Base-by-base conservation (phyloP, 2,329 filamentous ascomycete species). In the Fusarium sp. region DNA sequence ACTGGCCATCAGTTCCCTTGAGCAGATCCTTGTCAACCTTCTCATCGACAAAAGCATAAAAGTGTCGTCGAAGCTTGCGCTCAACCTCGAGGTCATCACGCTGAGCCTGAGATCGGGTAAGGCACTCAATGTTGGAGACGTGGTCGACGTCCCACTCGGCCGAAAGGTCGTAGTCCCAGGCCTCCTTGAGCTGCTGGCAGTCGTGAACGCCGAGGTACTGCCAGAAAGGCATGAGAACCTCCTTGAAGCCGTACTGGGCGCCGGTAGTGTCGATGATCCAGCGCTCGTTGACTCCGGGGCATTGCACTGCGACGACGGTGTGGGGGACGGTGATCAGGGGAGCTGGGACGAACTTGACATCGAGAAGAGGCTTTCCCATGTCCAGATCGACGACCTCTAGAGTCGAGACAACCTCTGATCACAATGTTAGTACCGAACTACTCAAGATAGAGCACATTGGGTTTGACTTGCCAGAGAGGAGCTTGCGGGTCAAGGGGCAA, bases 211-310 rank as follows among this genome's bases (percentile, higher is more conserved):
- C 13, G 11, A 65, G 48, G 33, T 76, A 76, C 14, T 65, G 69
- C 20, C 68, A 29, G 16, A 61, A 43, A 4, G 73, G 73, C 35
- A 69, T 52, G 4, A 76, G 50, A n/a, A 52, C 56, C 9, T 73
- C 67, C 41, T n/a, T 45, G 22, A 72, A 72, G 29, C 73, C 70
- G 52, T 71, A 76, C 52, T 76, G 73, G 35, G 67, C 62, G 56
- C 64, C 67, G 6, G 67, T 64, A 6, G 62, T 45, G 45, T 75
- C 70, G 59, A 75, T 56, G n/a, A 68, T 20, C 70, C 73, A 73
- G n/a, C 24, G 33, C 52, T 75, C 73, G 18, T 16, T 41, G 4
- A 62, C 31, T 6, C 41, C 35, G 2, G 22, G 45, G 18, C 50
- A 33, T 8, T 45, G 41, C 20, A 63, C 73, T 22, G 56, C 29